These are phyloP conservation scores for Rhizodiscina lignyota DNA, from an alignment of 495 filamentous ascomycete species.

Conservation along the genomic window DNA sequence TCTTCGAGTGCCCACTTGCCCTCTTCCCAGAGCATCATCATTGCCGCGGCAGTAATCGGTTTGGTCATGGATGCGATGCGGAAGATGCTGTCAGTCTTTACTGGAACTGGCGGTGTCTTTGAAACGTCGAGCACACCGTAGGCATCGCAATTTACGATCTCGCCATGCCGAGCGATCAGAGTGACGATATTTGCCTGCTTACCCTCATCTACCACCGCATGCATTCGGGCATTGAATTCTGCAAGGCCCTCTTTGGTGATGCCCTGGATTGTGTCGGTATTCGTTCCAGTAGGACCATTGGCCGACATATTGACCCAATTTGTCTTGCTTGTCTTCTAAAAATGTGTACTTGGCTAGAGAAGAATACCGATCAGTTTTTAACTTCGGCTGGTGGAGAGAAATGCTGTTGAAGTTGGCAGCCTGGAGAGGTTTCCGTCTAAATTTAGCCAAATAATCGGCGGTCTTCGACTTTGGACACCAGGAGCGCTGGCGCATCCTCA, in stretches of 20 bases:
- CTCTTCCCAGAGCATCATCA: background rate
- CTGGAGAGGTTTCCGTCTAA: too few species aligned
- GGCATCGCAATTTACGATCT: background rate
- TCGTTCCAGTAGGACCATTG: too few species aligned
- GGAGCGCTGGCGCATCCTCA: too few species aligned
- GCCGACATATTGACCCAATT: too few species aligned
- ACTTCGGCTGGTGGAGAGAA: too few species aligned
- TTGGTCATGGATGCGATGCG: background rate
- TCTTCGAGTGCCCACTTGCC: background rate
- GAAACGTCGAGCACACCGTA: background rate
- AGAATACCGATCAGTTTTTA: too few species aligned
- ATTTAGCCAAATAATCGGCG: too few species aligned
- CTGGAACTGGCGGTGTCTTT: background rate
- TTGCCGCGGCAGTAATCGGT: background rate
- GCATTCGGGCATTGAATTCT: background rate
- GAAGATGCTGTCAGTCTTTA: background rate
- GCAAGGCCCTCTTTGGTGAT: background rate
- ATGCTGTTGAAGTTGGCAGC: too few species aligned
- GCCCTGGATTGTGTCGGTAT: too few species aligned
- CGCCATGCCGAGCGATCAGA: background rate
- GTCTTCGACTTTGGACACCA: too few species aligned
- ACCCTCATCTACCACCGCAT: background rate
- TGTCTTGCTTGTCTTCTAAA: too few species aligned
- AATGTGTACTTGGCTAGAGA: too few species aligned
- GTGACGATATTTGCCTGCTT: background rate